Evolutionary conservation across 2,329 filamentous ascomycete species (phyloP).

Genomic region (Ophiocordyceps polyrhachis-furcata): DNA sequence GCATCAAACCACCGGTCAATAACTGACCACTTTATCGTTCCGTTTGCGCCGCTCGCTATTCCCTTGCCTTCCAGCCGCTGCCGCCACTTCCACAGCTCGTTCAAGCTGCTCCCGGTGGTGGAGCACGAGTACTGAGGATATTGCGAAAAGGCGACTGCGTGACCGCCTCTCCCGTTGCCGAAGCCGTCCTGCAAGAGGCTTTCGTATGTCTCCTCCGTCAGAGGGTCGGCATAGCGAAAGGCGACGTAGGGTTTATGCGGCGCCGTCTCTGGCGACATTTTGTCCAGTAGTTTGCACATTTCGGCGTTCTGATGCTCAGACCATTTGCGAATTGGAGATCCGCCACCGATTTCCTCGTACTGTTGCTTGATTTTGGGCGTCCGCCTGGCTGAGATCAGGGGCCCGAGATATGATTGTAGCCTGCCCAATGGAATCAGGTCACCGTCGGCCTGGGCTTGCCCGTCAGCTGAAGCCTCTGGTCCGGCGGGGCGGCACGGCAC

Average conservation of each 20-base stretch:
- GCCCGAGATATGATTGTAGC: constrained; percentile 77
- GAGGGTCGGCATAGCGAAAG: constrained; percentile 81
- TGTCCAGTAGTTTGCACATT: constrained; percentile 95
- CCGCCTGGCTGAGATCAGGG: constrained; percentile 65
- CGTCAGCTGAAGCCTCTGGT: background rate
- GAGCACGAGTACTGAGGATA: constrained; percentile 98
- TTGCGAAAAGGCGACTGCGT: constrained; percentile 92
- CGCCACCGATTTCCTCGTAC: constrained; percentile 85
- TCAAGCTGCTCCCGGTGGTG: constrained; percentile 87
- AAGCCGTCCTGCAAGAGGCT: constrained; percentile 75
- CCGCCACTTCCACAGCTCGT: constrained; percentile 96
- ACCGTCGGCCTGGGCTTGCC: constrained; percentile 49
- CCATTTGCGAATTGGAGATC: constrained; percentile 97
- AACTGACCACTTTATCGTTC: constrained; percentile 83
- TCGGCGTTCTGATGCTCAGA: constrained; percentile 83
- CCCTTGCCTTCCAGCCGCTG: constrained; percentile 68
- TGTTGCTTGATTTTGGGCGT: constrained; percentile 96
- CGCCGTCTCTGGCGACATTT: constrained; percentile 76
- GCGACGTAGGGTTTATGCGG: constrained; percentile 96
- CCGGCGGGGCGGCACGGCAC: constrained; percentile 12
- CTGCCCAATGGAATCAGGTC: constrained; percentile 92
- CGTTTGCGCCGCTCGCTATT: constrained; percentile 31
- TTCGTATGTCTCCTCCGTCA: constrained; percentile 88
- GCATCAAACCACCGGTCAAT: constrained; percentile 98
- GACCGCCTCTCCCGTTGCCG: constrained; percentile 71